A percentile compares a stretch with the other conserved stretches of the same genome.
Conservation (phyloP, 2,329 filamentous ascomycete species). For the Fusarium austroafricanum region DNA sequence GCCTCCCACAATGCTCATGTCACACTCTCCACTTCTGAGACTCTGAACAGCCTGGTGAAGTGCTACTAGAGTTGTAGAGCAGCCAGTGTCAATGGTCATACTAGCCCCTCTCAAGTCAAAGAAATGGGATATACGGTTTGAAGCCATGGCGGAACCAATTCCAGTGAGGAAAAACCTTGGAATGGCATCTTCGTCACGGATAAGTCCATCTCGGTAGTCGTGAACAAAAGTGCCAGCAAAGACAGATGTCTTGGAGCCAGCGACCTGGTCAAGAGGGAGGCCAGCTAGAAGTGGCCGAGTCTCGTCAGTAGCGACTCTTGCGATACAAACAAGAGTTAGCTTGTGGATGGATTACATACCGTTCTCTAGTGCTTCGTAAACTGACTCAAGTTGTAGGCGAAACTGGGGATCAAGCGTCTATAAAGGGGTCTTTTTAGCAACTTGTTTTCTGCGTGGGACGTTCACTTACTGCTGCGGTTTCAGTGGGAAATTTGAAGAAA, state of each 20-base stretch:
- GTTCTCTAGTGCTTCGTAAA: conserved; percentile 5
- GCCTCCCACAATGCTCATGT: background rate
- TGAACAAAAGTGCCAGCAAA: background rate
- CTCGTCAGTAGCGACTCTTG: no score
- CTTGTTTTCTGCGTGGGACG: no score
- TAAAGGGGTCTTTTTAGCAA: no score
- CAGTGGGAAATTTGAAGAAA: conserved; percentile 2
- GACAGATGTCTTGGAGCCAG: conserved; percentile 18
- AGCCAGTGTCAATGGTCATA: conserved; percentile 10
- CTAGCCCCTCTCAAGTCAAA: conserved; percentile 2
- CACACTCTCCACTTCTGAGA: conserved; percentile 1
- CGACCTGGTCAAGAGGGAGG: background rate
- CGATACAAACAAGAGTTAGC: no score
- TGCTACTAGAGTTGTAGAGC: conserved; percentile 5
- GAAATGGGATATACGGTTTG: conserved; percentile 1
- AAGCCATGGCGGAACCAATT: conserved; percentile 16
- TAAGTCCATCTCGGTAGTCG: conserved; percentile 10
- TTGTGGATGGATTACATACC: background rate
- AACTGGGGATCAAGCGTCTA: conserved; percentile 1
- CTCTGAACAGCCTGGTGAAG: conserved; percentile 5
- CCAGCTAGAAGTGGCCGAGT: background rate
- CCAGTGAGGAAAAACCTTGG: conserved; percentile 2
- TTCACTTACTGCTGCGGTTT: background rate
- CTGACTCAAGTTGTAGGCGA: conserved; percentile 3
- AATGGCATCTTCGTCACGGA: background rate